Evolutionary conservation across 1,284 basidiomycete genomes (phyloP).

Genomic region (Microbotryum violaceum): DNA sequence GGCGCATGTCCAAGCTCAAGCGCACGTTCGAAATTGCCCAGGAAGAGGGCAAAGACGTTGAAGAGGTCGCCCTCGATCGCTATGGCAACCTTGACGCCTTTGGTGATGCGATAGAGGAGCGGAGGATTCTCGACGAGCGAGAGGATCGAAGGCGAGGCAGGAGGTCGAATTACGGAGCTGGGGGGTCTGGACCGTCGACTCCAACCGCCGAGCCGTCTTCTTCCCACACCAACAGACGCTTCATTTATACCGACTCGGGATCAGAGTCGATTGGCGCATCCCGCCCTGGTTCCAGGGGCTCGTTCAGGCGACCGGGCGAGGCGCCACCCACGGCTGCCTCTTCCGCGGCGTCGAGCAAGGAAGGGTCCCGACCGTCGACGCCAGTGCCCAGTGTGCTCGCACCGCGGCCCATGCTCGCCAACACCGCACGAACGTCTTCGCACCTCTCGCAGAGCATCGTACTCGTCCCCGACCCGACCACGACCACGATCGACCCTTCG

Average conservation of each 20-base stretch:
- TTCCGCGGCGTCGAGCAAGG: slow-evolving; percentile 25
- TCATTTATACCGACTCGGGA: too few species aligned
- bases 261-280: too few species aligned
- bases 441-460: slow-evolving; percentile 27
- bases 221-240: slow-evolving; percentile 47
- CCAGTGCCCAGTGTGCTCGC: slow-evolving; percentile 85
- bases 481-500: slow-evolving; percentile 7
- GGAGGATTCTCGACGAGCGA: slow-evolving; percentile 72
- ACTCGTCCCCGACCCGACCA: slow-evolving; percentile 20
- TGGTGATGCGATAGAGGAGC: slow-evolving; percentile 78
- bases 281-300: slow-evolving; percentile 45
- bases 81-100: slow-evolving; percentile 79
- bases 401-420: slow-evolving; percentile 48
- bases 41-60: slow-evolving; percentile 58
- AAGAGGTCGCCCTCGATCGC: slow-evolving; percentile 79
- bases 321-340: slow-evolving; percentile 1
- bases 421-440: slow-evolving; percentile 5
- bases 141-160: slow-evolving; percentile 42
- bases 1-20: slow-evolving; percentile 95
- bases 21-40: slow-evolving; percentile 82
- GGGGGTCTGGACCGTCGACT: slow-evolving; percentile 36
- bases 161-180: slow-evolving; percentile 43
- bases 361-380: slow-evolving; percentile 45
- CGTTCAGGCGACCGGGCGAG: slow-evolving; percentile 70
- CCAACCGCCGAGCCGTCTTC: slow-evolving; percentile 15